Base-by-base conservation (phyloP, 768 basidiomycete species). In the Russula abietina region DNA sequence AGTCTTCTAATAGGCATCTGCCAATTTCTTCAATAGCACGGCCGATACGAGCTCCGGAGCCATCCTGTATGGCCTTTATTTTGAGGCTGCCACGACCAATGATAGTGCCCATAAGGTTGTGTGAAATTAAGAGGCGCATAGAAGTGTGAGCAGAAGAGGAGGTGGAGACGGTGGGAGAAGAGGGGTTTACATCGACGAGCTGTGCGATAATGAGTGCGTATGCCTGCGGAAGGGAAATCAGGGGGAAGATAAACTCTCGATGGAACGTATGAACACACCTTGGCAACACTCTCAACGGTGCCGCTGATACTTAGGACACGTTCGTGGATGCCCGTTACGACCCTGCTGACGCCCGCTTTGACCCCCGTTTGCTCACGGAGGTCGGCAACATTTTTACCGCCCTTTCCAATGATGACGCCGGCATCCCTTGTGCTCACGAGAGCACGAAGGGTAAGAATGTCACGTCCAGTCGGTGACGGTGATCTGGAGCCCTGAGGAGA, bases 101-200 rank as follows among this genome's bases (percentile, higher is more conserved):
- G 78, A 99, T 90, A 64, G 93, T 94, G 57, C 97, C 97, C 97
- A 99, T 99, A 68, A 99, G 82, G 77, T 98, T 96, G 80, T 99
- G 97, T 50, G 94, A 96, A 79, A 99, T 94, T 71, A 99, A 83
- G 68, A 99, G 93, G 64, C 94, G 92, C 75, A 99, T 88, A 65
- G 94, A 91, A 62, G 94, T 94, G 75, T 89, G 86, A 56, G 83
- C 77, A 55, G 74, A 66, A 68, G 77, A 69, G 61, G 83, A 80
- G 57, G 89, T 80, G 24, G 90, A 78, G 59, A 91, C 81, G 66
- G 85, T 76, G 46, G 86, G 87, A 49, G 88, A 87, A 49, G 91
- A 80, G 53, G 91, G 86, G 70, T 83, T 86, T 45, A 92, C 85
- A 65, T 89, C 77, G 69, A 95, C 88, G 67, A 98, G 90, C 74